Base-by-base conservation (phyloP, 352 stramenopile species). In the Phytophthora pisi region DNA sequence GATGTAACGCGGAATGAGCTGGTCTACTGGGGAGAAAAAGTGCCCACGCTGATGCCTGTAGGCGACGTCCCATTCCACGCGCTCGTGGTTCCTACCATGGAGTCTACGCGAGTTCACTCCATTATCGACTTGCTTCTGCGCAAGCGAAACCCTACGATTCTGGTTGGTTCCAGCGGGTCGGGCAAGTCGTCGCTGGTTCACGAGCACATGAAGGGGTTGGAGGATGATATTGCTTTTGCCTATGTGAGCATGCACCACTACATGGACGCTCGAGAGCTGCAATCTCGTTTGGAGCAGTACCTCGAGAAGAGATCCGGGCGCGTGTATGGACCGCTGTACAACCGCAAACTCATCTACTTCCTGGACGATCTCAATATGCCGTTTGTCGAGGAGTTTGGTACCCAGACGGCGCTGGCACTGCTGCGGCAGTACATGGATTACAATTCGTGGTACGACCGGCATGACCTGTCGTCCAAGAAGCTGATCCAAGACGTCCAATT, bases 391-490 rank as follows among this genome's bases (percentile, higher is more conserved):
- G 68, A 81, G 34, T 98, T 97, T 61, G 92, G 91, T 7, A 97
- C 92, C 2, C 94, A 98, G 57, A 97, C 93, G 0, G 79, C 93
- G 0, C 80, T 97, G 6, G 92, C 90, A 0, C 71, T 98, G 15
- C 56, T 98, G 38, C 80, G 93, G 2, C 93, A 97, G 67, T 95
- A 89, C 65, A 96, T 98, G 76, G 94, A 98, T 60, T 97, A 98
- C 58, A 76, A 78, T 11, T 81, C 85, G 18, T 98, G 92, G 92
- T 98, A 95, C 57, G 93, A 98, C 61, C 88, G 93, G 0, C 72
- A 85, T 6, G 92, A 98, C 43, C 67, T 97, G 0, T 78, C 82
- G 1, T 73, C 91, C 38, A 97, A 96, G 70, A 98, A 96, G 46
- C 75, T 81, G 0, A 94, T 98, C 28, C 76, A 96, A 15, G 93